Evolutionary conservation across 441 rosid species (phyloP), one percentile per base, ranked within the genome.

Genomic region (Erysimum cheiri): DNA sequence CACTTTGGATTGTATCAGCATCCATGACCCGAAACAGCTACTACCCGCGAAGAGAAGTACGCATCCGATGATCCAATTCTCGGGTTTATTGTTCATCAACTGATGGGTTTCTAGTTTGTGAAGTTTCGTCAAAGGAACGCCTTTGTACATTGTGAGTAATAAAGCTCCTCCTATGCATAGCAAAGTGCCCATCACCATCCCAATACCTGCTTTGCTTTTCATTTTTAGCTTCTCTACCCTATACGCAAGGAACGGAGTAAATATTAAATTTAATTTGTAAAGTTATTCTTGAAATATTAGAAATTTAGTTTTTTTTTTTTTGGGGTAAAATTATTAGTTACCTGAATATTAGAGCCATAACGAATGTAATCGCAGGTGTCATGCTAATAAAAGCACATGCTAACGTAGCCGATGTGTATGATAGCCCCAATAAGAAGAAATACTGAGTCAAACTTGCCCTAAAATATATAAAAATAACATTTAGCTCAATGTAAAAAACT

Each of bases 361-460:
- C 56, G 53, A 78, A 78, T 58, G 81, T 78, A 22, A 78, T 9
- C 36, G 81, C 81, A 5, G 78, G 78, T 5, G 77, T 22, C 78
- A 78, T 73, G 55, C 75, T 78, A 19, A 73, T 63, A 61, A 73
- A 78, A 40, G 81, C 81, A 59, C 78, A 78, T 39, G 81, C 74
- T 44, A 73, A n/a, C 24, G 81, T 69, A 43, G 81, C 72, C 28
- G 81, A 78, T 5, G 81, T 78, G 58, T 78, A 72, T 28, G 78
- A 73, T 44, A 78, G 66, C 29, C 78, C 81, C 52, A 69, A 35
- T 2, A 78, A 67, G 60, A 59, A 73, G 53, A 73, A 69, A 59
- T 73, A 73, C 15, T 78, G 81, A 48, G 76, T 59, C 49, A 78
- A 73, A 63, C 78, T 73, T 70, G 75, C 81, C 78, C 81, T 78